Percentiles rank a stretch among this genome's conserved stretches.
phyloP scores from a whole-genome alignment of 192 early-diverging fungal species.

The Pilaira anomala region DNA sequence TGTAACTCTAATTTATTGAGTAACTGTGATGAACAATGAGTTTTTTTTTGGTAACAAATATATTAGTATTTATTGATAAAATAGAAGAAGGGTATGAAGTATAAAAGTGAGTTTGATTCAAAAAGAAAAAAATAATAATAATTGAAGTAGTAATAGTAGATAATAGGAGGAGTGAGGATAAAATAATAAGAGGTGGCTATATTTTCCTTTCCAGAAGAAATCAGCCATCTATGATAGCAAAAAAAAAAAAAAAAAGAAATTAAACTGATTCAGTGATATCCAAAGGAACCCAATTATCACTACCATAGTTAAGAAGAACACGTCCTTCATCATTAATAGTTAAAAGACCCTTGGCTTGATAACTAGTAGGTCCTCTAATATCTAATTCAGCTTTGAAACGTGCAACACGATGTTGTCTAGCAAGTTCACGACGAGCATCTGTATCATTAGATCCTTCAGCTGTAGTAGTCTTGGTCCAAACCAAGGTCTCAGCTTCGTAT shows the following conservation, averaged over 20 bases:
- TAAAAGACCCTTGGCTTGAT: conserved; percentile 14
- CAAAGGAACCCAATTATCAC: neutral
- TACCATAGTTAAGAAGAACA: conserved; percentile 16
- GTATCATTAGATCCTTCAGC: neutral
- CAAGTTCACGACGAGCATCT: conserved; percentile 6
- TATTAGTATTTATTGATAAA: too few relatives aligned
- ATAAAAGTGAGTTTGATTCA: neutral
- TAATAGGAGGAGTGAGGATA: conserved; percentile 1
- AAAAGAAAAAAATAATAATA: conserved; percentile 10
- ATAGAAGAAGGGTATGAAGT: too few relatives aligned
- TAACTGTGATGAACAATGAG: too few relatives aligned
- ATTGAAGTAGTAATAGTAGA: neutral
- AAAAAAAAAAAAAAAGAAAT: neutral
- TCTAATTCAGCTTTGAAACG: conserved; percentile 19
- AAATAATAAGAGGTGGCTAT: neutral
- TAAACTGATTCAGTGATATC: conserved; percentile 19
- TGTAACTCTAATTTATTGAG: too few relatives aligned
- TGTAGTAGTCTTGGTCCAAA: conserved; percentile 9
- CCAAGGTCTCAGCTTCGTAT: conserved; percentile 7
- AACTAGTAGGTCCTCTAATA: conserved; percentile 19
- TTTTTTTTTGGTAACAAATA: too few relatives aligned
- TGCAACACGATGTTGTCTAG: conserved; percentile 20
- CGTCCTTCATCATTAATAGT: neutral
- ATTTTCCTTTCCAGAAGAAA: conserved; percentile 14
- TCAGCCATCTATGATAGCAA: neutral